Evolutionary conservation across 352 stramenopile species (phyloP).

Genomic region (Globisporangium paroecandrum): DNA sequence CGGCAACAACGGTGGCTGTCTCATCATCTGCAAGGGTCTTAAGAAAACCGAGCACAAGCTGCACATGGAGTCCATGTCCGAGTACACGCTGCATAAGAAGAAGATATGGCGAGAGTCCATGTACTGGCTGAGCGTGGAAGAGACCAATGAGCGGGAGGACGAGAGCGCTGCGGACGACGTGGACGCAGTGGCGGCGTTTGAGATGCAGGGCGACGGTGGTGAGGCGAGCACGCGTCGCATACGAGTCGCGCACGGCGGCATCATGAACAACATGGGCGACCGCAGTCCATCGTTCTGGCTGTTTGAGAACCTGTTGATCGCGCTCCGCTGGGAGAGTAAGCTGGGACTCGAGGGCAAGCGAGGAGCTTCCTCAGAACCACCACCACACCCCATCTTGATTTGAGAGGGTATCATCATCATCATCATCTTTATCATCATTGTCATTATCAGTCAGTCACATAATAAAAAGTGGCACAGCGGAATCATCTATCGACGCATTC

Average conservation of each 20-base stretch:
- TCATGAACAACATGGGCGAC: slow-evolving; percentile 62
- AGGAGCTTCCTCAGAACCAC: background rate
- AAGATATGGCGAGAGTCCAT: slow-evolving; percentile 57
- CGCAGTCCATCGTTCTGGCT: slow-evolving; percentile 53
- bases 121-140: slow-evolving; percentile 55
- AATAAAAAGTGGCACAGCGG: background rate
- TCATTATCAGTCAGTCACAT: background rate
- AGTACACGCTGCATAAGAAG: slow-evolving; percentile 45
- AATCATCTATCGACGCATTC: background rate
- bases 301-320: slow-evolving; percentile 54
- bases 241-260: slow-evolving; percentile 42
- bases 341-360: slow-evolving; percentile 25
- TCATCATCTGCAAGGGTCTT: slow-evolving; percentile 55
- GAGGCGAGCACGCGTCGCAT: slow-evolving; percentile 20
- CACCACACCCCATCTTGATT: background rate
- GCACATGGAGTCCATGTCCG: slow-evolving; percentile 39
- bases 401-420: background rate
- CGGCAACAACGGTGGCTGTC: slow-evolving; percentile 29
- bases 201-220: slow-evolving; percentile 6
- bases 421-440: background rate
- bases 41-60: slow-evolving; percentile 47
- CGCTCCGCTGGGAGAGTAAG: slow-evolving; percentile 49
- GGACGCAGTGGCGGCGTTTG: background rate
- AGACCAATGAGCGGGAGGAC: slow-evolving; percentile 13
- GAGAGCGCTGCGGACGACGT: slow-evolving; percentile 2